phyloP scores from a whole-genome alignment of 208 protist species.

The Trypanosomatidae sp. region DNA sequence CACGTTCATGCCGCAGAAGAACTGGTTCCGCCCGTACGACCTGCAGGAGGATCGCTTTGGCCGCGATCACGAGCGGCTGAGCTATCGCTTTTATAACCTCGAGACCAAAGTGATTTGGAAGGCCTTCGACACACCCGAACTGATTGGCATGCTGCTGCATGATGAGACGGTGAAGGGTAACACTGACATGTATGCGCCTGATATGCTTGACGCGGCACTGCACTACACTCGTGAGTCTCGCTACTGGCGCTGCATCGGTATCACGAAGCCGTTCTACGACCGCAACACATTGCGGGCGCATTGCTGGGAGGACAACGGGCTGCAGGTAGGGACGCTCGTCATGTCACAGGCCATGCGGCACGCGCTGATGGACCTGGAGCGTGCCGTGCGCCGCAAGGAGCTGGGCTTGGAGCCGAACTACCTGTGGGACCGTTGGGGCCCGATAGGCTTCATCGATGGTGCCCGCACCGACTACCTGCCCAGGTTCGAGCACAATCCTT shows the following conservation, averaged over 20 bases:
- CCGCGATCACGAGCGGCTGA: conserved; percentile 51
- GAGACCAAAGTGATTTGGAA: conserved; percentile 90
- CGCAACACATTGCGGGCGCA: conserved; percentile 80
- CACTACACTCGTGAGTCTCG: conserved; percentile 82
- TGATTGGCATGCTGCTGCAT: conserved; percentile 83
- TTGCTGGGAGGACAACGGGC: conserved; percentile 86
- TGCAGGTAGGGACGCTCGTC: conserved; percentile 81
- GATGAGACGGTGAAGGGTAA: conserved; percentile 88
- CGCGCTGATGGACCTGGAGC: conserved; percentile 89
- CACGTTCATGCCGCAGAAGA: conserved; percentile 87
- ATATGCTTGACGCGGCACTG: conserved; percentile 71
- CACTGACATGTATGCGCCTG: too few relatives aligned
- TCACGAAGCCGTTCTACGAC: conserved; percentile 91
- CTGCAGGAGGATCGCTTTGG: conserved; percentile 35
- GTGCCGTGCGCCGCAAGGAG: conserved; percentile 80
- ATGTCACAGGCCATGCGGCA: conserved; percentile 90
- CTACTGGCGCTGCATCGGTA: conserved; percentile 92
- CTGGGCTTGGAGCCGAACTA: conserved; percentile 86
- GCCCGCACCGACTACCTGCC: conserved; percentile 79
- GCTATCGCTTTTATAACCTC: conserved; percentile 83
- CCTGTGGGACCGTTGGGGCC: conserved; percentile 90
- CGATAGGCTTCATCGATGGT: conserved; percentile 91
- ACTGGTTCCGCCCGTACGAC: conserved; percentile 78
- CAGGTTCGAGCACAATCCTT: conserved; percentile 86
- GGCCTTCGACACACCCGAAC: conserved; percentile 87